phyloP scores from a whole-genome alignment of 192 early-diverging fungal genomes.

The Pilobolus umbonatus region DNA sequence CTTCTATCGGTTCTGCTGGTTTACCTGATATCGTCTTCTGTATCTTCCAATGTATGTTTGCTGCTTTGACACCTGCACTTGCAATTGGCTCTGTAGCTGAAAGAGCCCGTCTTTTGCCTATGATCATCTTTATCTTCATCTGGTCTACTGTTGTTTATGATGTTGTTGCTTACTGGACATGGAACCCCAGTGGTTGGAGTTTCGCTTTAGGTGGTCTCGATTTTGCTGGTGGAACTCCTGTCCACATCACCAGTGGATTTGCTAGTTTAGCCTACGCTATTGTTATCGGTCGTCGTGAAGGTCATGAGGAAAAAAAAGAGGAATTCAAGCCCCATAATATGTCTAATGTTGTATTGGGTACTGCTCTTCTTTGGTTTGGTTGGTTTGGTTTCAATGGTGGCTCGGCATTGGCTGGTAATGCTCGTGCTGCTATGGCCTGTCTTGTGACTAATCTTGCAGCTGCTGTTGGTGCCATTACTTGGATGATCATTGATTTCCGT shows the following conservation, averaged over 20 bases:
- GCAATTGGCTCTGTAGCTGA: constrained; percentile 90
- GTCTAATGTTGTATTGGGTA: constrained; percentile 78
- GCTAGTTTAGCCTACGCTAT: constrained; percentile 86
- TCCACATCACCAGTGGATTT: constrained; percentile 89
- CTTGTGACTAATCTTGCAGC: constrained; percentile 85
- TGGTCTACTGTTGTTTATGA: constrained; percentile 95
- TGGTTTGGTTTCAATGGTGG: constrained; percentile 87
- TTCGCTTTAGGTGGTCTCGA: constrained; percentile 70
- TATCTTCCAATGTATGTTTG: constrained; percentile 88
- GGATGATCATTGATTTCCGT: constrained; percentile 79
- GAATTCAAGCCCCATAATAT: constrained; percentile 85
- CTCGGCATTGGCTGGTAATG: constrained; percentile 69
- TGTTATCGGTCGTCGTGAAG: constrained; percentile 76
- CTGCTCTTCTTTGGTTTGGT: constrained; percentile 21
- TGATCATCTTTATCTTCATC: constrained; percentile 85
- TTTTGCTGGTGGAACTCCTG: constrained; percentile 96
- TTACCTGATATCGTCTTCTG: constrained; percentile 78
- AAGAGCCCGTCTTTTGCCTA: constrained; percentile 79
- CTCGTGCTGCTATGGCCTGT: constrained; percentile 83
- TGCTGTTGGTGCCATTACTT: constrained; percentile 73
- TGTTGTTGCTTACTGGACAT: constrained; percentile 94
- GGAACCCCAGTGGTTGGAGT: constrained; percentile 84
- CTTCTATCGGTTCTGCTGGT: constrained; percentile 53
- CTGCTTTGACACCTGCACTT: constrained; percentile 85
- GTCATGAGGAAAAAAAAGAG: constrained; percentile 50